A percentile compares a stretch with the other conserved stretches of the same genome.
Evolutionary conservation across 495 filamentous ascomycete species (phyloP).

Genomic region (Beverwykella pulmonaria): DNA sequence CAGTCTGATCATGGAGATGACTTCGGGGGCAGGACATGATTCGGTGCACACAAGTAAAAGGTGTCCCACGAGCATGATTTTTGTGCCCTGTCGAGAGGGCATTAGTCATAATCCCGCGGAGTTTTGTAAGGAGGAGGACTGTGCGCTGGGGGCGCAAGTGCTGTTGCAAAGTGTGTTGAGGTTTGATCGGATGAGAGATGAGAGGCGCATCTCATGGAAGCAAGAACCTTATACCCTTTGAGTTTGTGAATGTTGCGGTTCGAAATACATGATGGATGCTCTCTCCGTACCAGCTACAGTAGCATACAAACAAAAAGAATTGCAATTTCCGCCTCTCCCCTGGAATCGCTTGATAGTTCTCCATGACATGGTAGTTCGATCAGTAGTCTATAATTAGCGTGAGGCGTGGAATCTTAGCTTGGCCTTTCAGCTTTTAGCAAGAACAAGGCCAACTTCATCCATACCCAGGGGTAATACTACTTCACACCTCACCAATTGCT

Average conservation of each 20-base stretch:
- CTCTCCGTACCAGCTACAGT: too few relatives aligned
- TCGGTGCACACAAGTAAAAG: slow-evolving; percentile 62
- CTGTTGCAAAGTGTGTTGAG: slow-evolving; percentile 61
- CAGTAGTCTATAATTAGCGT: not conserved
- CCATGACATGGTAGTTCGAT: too few relatives aligned
- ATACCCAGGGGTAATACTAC: too few relatives aligned
- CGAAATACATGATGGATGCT: too few relatives aligned
- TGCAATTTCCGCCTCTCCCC: too few relatives aligned
- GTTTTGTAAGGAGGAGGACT: slow-evolving; percentile 63
- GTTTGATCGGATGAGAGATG: slow-evolving; percentile 56
- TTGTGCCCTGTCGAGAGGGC: slow-evolving; percentile 67
- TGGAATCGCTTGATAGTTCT: too few relatives aligned
- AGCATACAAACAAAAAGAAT: too few relatives aligned
- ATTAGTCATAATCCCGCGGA: slow-evolving; percentile 67
- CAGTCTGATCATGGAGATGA: slow-evolving; percentile 53
- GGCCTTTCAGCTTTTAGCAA: slow-evolving; percentile 12
- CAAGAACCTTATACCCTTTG: slow-evolving; percentile 26
- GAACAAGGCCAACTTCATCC: slow-evolving; percentile 6
- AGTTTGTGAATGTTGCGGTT: not conserved
- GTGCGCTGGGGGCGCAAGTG: slow-evolving; percentile 65
- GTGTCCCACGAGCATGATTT: slow-evolving; percentile 67
- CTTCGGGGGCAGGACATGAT: slow-evolving; percentile 64
- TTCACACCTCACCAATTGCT: too few relatives aligned
- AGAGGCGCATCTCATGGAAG: slow-evolving; percentile 14
- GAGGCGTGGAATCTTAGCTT: slow-evolving; percentile 1